Evolutionary conservation across 495 filamentous ascomycete species (phyloP), one percentile per base, ranked within the genome.

Genomic region (Echria macrotheca): DNA sequence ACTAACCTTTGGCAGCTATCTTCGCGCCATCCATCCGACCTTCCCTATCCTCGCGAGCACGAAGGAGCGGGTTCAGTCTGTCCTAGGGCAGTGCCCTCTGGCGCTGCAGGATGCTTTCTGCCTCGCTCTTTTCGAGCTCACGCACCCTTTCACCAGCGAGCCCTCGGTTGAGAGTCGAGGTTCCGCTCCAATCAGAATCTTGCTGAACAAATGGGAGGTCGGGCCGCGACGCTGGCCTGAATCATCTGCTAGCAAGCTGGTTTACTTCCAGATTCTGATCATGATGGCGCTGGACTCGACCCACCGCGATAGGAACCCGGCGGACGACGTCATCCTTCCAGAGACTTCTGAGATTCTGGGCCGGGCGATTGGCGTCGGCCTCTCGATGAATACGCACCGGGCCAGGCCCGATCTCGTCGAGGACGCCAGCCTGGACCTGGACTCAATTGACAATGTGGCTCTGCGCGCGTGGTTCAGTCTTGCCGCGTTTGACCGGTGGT

Each of bases 381-480:
- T 78, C 46, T 69, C 69, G 4, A 70, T 86, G 61, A 76, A 76
- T 46, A 67, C 86, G 44, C 71, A 82, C 54, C 45, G 60, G 33
- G 63, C 68, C 14, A 54, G 59, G 10, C 44, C 61, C 23, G 60
- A 64, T 8, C 33, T 52, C 1, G 47, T 40, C 19, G 41, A 52
- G 4, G 53, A 55, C 12, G 28, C 47, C 12, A 67, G 72, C 17
- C 50, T 67, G 44, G 85, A 89, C 61, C 52, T 72, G 4, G 84
- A 91, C 61, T 83, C 84, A 6, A 82, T 86, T 44, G 80, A 85
- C 42, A 82, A 82, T 23, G 73, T 91, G 21, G 78, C 76, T 2
- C 68, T 87, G 47, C 78, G 87, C 29, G 79, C 79, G 39, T 95
- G 87, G 85, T 87, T 84, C 67, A 76, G 81, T 1, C 64, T 93